Conservation (phyloP, 371 early-diverging fungal genomes). For the Mortierella sp. region DNA sequence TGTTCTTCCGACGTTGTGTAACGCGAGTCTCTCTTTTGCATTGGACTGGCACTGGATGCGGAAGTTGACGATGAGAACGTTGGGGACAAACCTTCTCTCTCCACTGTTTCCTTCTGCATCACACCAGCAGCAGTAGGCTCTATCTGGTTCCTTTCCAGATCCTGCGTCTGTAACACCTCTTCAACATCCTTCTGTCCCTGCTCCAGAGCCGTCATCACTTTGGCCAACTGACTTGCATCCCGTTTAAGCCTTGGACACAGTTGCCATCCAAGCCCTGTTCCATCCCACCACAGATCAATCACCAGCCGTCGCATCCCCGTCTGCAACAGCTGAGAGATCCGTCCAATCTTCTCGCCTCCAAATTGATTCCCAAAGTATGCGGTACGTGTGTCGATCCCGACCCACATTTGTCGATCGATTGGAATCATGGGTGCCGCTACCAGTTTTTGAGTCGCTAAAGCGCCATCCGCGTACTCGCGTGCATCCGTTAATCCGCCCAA, state of each 20-base stretch:
- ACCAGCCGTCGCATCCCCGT: constrained; percentile 47
- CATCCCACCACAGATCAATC: constrained; percentile 52
- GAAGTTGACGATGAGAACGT: background rate
- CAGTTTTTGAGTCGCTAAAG: constrained; percentile 40
- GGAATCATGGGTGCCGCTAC: constrained; percentile 42
- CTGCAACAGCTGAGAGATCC: constrained; percentile 28
- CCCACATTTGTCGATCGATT: constrained; percentile 39
- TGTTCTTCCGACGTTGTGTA: too few species aligned
- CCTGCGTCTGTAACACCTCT: constrained; percentile 3
- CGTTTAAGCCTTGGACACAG: constrained; percentile 40
- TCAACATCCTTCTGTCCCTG: constrained; percentile 7
- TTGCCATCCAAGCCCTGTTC: constrained; percentile 35
- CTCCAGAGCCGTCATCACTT: constrained; percentile 21
- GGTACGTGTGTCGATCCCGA: constrained; percentile 33
- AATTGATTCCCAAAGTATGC: constrained; percentile 44
- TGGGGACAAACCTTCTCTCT: background rate
- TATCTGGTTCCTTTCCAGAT: constrained; percentile 17
- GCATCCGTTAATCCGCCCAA: constrained; percentile 23
- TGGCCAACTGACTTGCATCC: constrained; percentile 3
- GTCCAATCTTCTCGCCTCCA: constrained; percentile 26
- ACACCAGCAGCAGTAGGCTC: too few species aligned
- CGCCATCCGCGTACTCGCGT: constrained; percentile 35
- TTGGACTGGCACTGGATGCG: background rate
- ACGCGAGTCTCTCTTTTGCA: background rate
- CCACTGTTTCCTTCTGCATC: too few species aligned